phyloP scores from a whole-genome alignment of 306 rosid genomes.

The Acmispon strigosus region DNA sequence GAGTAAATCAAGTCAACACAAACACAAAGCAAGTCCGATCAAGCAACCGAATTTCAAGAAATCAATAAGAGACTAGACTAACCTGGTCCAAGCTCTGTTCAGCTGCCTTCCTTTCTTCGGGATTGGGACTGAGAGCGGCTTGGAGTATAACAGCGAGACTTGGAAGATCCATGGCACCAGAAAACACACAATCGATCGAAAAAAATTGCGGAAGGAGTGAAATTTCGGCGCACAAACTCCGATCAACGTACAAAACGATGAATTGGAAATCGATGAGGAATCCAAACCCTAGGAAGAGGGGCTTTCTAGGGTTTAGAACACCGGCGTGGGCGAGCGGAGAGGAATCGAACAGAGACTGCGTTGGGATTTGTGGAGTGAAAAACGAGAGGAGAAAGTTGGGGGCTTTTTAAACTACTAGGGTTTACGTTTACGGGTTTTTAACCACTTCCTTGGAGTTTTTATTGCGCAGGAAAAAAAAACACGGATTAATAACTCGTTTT shows the following conservation, averaged over 20 bases:
- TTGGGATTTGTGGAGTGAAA: conserved; percentile 10
- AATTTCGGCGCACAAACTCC: not conserved
- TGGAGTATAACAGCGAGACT: conserved; percentile 70
- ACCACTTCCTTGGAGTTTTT: conserved; percentile 13
- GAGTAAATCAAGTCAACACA: not conserved
- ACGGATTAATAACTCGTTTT: not conserved
- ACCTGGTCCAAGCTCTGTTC: conserved; percentile 94
- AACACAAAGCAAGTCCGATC: not conserved
- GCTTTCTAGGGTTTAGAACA: conserved; percentile 41
- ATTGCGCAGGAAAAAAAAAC: not conserved
- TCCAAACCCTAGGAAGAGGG: conserved; percentile 36
- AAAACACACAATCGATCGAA: conserved; percentile 5
- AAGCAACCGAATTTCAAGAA: conserved; percentile 5
- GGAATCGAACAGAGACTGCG: conserved; percentile 26
- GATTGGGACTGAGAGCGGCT: conserved; percentile 92
- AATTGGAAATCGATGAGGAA: conserved; percentile 14
- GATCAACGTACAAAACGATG: not conserved
- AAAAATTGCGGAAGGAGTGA: not conserved
- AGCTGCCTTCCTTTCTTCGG: conserved; percentile 88
- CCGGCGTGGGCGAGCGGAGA: not conserved
- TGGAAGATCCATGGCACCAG: conserved; percentile 68
- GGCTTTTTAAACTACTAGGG: conserved; percentile 73
- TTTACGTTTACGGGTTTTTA: conserved; percentile 60
- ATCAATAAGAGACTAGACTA: not conserved
- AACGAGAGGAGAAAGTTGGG: conserved; percentile 1